phyloP scores from a whole-genome alignment of 306 rosid species.

The Prunus mongolica region DNA sequence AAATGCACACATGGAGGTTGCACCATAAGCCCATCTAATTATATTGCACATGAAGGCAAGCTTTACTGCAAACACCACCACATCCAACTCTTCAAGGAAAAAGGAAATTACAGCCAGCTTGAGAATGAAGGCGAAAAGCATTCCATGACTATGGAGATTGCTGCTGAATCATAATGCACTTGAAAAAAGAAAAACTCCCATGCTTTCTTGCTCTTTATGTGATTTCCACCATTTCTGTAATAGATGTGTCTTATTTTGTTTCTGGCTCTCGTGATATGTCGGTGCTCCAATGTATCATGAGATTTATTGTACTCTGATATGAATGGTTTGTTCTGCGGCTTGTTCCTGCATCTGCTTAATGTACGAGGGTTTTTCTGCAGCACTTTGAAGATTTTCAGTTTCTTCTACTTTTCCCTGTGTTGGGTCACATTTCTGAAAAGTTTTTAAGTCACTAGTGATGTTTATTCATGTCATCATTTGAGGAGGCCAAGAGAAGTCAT shows the following conservation, averaged over 20 bases:
- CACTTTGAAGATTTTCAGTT: neutral
- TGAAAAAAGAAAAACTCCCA: too few relatives aligned
- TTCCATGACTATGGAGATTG: slow-evolving; percentile 15
- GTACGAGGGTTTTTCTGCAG: neutral
- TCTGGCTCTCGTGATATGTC: neutral
- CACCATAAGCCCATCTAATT: slow-evolving; percentile 62
- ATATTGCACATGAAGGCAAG: slow-evolving; percentile 68
- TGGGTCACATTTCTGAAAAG: neutral
- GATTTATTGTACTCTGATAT: neutral
- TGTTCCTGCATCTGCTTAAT: neutral
- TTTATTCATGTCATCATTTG: too few relatives aligned
- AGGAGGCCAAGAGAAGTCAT: too few relatives aligned
- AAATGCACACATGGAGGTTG: slow-evolving; percentile 78
- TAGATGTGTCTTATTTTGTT: neutral
- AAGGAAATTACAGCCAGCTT: slow-evolving; percentile 73
- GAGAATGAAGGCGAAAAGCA: slow-evolving; percentile 34
- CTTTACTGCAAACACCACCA: slow-evolving; percentile 84
- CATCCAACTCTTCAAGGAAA: slow-evolving; percentile 80
- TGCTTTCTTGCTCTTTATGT: neutral
- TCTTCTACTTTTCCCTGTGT: neutral
- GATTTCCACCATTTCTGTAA: neutral
- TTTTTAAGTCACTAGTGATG: neutral
- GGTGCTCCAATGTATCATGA: neutral
- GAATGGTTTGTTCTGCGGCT: neutral
- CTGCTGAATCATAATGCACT: slow-evolving; percentile 18